Conservation (phyloP, 257 asterid genomes). For the Capsicum pubescens region DNA sequence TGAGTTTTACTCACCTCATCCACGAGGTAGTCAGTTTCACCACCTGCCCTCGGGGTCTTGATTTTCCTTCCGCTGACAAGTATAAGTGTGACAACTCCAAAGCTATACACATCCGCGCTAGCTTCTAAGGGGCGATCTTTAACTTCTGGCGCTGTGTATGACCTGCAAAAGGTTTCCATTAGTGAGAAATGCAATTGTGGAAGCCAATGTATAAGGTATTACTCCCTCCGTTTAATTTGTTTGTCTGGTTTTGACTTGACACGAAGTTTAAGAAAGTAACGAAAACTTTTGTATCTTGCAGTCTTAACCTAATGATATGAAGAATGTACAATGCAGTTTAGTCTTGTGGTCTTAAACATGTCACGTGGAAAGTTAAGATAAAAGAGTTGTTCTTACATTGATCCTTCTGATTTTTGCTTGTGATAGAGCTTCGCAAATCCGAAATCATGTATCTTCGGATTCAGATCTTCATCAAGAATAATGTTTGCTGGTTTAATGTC, state of each 20-base stretch:
- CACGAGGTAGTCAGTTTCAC: not conserved
- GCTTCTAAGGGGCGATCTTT: not conserved
- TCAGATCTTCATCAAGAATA: constrained; percentile 21
- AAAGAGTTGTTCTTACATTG: constrained; percentile 3
- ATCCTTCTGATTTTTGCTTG: not conserved
- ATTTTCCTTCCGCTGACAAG: not conserved
- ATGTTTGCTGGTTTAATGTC: constrained; percentile 28
- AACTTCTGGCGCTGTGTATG: constrained; percentile 7
- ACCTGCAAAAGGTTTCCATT: constrained; percentile 26
- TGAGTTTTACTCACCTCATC: constrained; percentile 23
- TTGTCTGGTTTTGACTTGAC: too few relatives aligned
- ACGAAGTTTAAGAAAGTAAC: too few relatives aligned
- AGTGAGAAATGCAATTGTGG: not conserved
- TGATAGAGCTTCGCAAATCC: constrained; percentile 31
- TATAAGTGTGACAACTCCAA: constrained; percentile 27
- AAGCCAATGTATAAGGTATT: not conserved
- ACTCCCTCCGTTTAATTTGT: too few relatives aligned
- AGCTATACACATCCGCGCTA: constrained; percentile 19
- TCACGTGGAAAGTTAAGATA: too few relatives aligned
- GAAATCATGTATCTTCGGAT: constrained; percentile 33
- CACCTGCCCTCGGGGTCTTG: not conserved
- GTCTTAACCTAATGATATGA: too few relatives aligned
- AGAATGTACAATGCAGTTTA: too few relatives aligned
- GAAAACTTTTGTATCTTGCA: too few relatives aligned
- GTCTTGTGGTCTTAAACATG: too few relatives aligned